Percentiles rank a stretch among this genome's conserved stretches.
phyloP scores from a whole-genome alignment of 768 basidiomycete species.

The Termitomyces sp. region DNA sequence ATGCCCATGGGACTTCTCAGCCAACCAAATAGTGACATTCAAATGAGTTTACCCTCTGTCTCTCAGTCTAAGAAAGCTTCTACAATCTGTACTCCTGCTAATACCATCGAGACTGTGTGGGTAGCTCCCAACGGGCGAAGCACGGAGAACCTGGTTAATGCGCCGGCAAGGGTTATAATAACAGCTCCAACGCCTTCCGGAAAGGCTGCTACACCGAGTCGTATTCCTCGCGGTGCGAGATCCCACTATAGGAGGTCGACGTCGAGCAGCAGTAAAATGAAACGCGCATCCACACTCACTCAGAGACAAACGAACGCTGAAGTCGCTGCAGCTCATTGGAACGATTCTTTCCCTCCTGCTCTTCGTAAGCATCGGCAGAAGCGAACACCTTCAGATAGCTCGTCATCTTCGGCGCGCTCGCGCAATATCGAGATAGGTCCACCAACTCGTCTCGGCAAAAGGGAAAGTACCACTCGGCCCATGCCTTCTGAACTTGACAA shows the following conservation, averaged over 20 bases:
- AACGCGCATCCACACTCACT: slow-evolving; percentile 22
- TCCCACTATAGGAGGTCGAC: slow-evolving; percentile 26
- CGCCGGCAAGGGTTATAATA: slow-evolving; percentile 45
- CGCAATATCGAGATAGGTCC: slow-evolving; percentile 6
- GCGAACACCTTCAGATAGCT: slow-evolving; percentile 21
- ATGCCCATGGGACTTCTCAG: slow-evolving; percentile 13
- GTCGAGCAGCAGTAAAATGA: slow-evolving; percentile 17
- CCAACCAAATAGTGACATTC: slow-evolving; percentile 1
- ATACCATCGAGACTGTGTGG: slow-evolving; percentile 9
- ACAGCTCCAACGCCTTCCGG: slow-evolving; percentile 47
- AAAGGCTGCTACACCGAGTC: slow-evolving; percentile 26
- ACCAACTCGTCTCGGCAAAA: slow-evolving; percentile 15
- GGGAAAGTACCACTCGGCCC: slow-evolving; percentile 7
- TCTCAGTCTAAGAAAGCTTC: background rate
- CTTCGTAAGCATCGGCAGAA: slow-evolving; percentile 24
- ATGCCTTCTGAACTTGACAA: slow-evolving; percentile 25
- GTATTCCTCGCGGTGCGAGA: slow-evolving; percentile 40
- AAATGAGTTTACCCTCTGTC: background rate
- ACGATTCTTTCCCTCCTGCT: slow-evolving; percentile 26
- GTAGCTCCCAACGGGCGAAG: slow-evolving; percentile 21
- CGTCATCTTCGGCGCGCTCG: slow-evolving; percentile 16
- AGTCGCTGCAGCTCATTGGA: slow-evolving; percentile 13
- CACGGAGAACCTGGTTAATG: slow-evolving; percentile 38
- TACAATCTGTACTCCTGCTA: slow-evolving; percentile 1
- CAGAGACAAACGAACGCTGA: slow-evolving; percentile 19